Conservation (phyloP, 2,329 filamentous ascomycete species). For the Pleomassaria siparia region DNA sequence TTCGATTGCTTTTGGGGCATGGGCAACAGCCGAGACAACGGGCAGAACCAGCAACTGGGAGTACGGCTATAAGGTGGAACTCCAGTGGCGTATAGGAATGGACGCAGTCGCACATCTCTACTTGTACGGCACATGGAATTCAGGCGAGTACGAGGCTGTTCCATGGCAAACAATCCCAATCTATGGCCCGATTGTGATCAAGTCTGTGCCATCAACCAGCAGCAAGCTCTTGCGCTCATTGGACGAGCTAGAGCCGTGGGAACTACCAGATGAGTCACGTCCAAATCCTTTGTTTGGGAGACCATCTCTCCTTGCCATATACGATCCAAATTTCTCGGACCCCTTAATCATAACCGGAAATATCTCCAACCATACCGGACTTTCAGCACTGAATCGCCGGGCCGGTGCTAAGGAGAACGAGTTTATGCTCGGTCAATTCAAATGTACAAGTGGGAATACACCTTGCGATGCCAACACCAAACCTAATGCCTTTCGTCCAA, state of each 20-base stretch:
- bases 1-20: constrained; percentile 1
- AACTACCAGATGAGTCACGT: neutral
- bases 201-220: neutral
- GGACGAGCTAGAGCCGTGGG: neutral
- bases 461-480: neutral
- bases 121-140: neutral
- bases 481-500: neutral
- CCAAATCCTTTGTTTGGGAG: neutral
- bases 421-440: neutral
- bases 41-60: neutral
- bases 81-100: neutral
- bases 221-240: neutral
- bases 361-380: neutral
- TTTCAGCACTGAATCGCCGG: constrained; percentile 1
- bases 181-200: neutral
- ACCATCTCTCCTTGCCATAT: neutral
- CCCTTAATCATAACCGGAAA: neutral
- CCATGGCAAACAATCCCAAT: neutral
- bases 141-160: neutral
- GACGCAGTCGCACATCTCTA: constrained; percentile 1
- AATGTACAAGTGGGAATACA: constrained; percentile 1
- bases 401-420: neutral
- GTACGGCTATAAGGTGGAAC: constrained; percentile 3
- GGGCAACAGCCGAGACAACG: neutral
- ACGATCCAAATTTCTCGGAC: neutral